phyloP scores from a whole-genome alignment of 1,139 yeast species.

The Debaryomyces fabryi region DNA sequence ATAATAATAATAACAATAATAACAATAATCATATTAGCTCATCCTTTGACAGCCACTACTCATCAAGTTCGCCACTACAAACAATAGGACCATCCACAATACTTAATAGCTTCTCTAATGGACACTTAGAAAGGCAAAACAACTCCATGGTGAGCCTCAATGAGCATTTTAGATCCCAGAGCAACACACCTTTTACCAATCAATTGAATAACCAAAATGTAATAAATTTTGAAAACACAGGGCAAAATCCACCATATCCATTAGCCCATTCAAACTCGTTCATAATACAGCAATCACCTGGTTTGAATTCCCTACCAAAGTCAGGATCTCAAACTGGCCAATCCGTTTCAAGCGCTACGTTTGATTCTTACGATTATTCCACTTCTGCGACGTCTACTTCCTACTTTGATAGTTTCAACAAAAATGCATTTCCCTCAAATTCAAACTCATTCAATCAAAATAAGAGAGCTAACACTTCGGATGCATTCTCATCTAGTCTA shows the following conservation, averaged over 20 bases:
- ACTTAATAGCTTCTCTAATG: slow-evolving; percentile 6
- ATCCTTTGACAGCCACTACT: slow-evolving; percentile 11
- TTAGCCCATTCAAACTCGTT: slow-evolving; percentile 9
- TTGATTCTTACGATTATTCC: slow-evolving; percentile 6
- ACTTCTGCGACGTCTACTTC: slow-evolving; percentile 6
- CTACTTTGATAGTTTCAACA: slow-evolving; percentile 11
- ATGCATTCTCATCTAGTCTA: slow-evolving; percentile 5
- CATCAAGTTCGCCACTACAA: background rate
- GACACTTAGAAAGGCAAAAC: slow-evolving; percentile 23
- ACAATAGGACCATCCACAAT: slow-evolving; percentile 17
- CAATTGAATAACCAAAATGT: slow-evolving; percentile 1
- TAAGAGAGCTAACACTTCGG: background rate
- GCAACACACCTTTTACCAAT: slow-evolving; percentile 18
- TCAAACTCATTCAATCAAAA: slow-evolving; percentile 3
- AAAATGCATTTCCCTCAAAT: background rate
- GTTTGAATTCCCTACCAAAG: background rate
- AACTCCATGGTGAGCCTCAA: slow-evolving; percentile 29
- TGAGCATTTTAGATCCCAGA: slow-evolving; percentile 22
- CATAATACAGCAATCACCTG: slow-evolving; percentile 5
- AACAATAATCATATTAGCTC: slow-evolving; percentile 9
- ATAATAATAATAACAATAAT: background rate
- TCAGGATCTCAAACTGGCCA: slow-evolving; percentile 1
- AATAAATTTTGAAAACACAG: slow-evolving; percentile 1
- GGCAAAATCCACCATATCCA: slow-evolving; percentile 8
- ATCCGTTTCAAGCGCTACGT: slow-evolving; percentile 2